Conservation (phyloP, 2,329 filamentous ascomycete genomes). For the Epichloe typhina region DNA sequence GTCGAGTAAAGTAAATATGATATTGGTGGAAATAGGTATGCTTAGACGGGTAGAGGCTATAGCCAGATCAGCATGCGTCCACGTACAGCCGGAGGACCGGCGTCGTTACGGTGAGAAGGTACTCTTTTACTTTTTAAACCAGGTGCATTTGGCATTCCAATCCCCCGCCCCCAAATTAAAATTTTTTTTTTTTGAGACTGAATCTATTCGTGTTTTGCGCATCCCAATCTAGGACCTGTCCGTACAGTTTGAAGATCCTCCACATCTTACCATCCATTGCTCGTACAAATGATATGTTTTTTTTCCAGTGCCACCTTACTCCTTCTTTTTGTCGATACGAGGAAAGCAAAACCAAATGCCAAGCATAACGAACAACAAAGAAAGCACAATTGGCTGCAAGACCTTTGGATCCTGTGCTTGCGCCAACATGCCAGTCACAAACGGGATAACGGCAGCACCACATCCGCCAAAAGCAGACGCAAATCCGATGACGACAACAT, state of each 20-base stretch:
- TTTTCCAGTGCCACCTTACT: conserved; percentile 10
- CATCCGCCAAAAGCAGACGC: conserved; percentile 58
- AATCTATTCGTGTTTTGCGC: too few species aligned
- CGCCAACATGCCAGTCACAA: conserved; percentile 52
- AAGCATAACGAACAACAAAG: conserved; percentile 23
- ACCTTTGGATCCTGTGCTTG: conserved; percentile 32
- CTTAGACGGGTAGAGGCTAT: not conserved
- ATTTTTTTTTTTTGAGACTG: too few species aligned
- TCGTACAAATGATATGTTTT: too few species aligned
- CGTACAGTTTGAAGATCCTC: too few species aligned
- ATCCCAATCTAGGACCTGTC: too few species aligned
- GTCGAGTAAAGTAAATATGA: conserved; percentile 5
- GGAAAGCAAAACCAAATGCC: conserved; percentile 25
- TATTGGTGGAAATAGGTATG: not conserved
- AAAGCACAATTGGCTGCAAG: conserved; percentile 36
- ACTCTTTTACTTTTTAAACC: too few species aligned
- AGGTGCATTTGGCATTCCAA: too few species aligned
- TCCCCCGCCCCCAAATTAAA: rapidly evolving
- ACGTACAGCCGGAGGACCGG: not conserved
- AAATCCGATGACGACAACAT: conserved; percentile 62
- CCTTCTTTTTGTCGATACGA: conserved; percentile 25
- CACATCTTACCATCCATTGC: too few species aligned
- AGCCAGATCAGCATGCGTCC: not conserved
- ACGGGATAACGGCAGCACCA: conserved; percentile 47
- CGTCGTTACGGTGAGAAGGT: too few species aligned